Evolutionary conservation across 805 yeast genomes (phyloP).

Genomic region (Torulaspora microellipsoides): DNA sequence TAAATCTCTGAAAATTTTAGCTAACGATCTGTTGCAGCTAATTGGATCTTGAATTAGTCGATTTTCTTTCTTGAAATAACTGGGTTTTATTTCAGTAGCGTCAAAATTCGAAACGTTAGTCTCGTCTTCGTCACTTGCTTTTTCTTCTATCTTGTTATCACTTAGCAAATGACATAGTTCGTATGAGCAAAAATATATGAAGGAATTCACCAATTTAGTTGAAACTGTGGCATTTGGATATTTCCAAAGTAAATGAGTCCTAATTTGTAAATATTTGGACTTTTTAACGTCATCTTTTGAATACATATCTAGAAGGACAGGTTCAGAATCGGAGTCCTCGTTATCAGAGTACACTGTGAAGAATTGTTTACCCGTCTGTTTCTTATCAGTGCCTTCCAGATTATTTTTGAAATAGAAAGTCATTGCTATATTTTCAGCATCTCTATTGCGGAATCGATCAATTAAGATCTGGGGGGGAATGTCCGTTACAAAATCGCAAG

Average conservation of each 20-base stretch:
- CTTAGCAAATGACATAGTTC: constrained; percentile 50
- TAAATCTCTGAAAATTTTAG: constrained; percentile 74
- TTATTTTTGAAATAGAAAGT: constrained; percentile 71
- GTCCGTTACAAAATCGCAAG: constrained; percentile 92
- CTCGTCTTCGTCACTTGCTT: constrained; percentile 8
- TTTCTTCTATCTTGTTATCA: constrained; percentile 24
- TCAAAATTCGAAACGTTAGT: constrained; percentile 1
- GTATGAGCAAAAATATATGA: constrained; percentile 60
- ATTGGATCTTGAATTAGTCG: constrained; percentile 26
- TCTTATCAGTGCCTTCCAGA: constrained; percentile 75
- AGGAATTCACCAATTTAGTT: constrained; percentile 67
- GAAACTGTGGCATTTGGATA: constrained; percentile 76
- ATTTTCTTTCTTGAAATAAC: constrained; percentile 31
- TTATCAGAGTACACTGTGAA: constrained; percentile 61
- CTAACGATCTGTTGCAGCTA: constrained; percentile 44
- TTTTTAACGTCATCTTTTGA: constrained; percentile 64
- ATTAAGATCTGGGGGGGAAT: constrained; percentile 84
- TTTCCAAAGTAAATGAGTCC: constrained; percentile 89
- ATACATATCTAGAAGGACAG: constrained; percentile 62
- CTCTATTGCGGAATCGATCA: constrained; percentile 74
- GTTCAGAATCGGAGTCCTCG: constrained; percentile 35
- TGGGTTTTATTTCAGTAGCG: constrained; percentile 26
- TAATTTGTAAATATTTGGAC: constrained; percentile 64
- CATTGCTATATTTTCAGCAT: constrained; percentile 64
- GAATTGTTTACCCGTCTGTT: constrained; percentile 52